Evolutionary conservation across 2,329 filamentous ascomycete species (phyloP), one percentile per base, ranked within the genome.

Genomic region (Trichoderma aggressivum): DNA sequence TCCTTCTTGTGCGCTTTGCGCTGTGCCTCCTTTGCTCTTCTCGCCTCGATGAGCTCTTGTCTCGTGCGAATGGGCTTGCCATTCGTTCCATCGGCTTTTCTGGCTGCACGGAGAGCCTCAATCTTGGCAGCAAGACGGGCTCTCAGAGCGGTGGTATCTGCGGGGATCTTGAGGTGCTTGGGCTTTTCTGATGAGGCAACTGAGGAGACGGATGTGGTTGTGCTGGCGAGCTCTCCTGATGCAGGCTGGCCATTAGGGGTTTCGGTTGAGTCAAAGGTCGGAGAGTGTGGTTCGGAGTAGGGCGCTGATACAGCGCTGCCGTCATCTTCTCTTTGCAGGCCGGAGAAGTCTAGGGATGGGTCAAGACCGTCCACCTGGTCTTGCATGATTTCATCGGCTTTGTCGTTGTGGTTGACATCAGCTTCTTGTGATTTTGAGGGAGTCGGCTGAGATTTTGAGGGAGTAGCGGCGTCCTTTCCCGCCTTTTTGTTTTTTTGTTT

Each of bases 1-100:
- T 95, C 92, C 81, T 97, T 96, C 84, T 97, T 98, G 77, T 95
- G 92, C 26, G 90, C 90, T 80, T 94, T 95, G 73, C 94, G 90
- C 80, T 94, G 90, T 72, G 93, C 91, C 79, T 97, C 92, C 83
- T 97, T 98, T 78, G 90, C 90, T 74, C 96, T 89, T 55, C 96
- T 89, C 58, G 93, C 89, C 81, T 98, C 96, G 76, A 99, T 94
- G 14, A 99, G 87, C 79, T 98, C 94, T 82, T 97, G 92, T 73
- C 96, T 89, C 72, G 93, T 97, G 74, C 92, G 90, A 71, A 95
- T 93, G 18, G 80, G 80, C 77, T 92, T 91, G 72, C 94, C 94
- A 76, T 97, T 90, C 1, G 90, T 86, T 7, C 92, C 93, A 76
- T 97, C 94, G 7, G 95, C 94, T 80, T 97, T 97, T 72, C 96